These are phyloP conservation scores for Marasmius tenuissimus DNA, from an alignment of 1,284 basidiomycete species.

Conservation along the genomic window DNA sequence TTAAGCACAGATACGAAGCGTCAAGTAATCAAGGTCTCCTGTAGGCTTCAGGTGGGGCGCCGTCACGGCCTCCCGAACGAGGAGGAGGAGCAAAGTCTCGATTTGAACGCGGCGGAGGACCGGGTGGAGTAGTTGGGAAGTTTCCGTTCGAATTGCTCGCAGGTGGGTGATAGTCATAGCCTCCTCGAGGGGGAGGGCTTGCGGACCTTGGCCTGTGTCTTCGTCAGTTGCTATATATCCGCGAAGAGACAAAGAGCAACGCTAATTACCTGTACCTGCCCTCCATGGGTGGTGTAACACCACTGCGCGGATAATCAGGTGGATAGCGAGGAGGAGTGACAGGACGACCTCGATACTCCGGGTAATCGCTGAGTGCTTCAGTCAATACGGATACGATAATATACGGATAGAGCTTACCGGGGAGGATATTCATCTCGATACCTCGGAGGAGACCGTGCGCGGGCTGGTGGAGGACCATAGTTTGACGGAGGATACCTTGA, in stretches of 20 bases:
- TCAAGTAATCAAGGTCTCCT: background rate
- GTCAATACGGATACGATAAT: constrained; percentile 1
- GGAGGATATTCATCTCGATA: constrained; percentile 57
- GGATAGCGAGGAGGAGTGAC: constrained; percentile 53
- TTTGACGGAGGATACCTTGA: constrained; percentile 35
- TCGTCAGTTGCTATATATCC: background rate
- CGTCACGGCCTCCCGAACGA: background rate
- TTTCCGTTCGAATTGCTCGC: constrained; percentile 22
- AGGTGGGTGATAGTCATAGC: constrained; percentile 20
- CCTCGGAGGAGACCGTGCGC: constrained; percentile 54
- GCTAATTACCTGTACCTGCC: constrained; percentile 54
- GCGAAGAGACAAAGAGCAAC: no score
- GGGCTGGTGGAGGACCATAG: constrained; percentile 41
- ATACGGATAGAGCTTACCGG: constrained; percentile 39
- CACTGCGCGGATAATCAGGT: constrained; percentile 53
- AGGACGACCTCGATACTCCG: constrained; percentile 56
- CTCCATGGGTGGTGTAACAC: constrained; percentile 33
- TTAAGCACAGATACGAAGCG: background rate
- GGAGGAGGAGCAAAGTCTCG: constrained; percentile 8
- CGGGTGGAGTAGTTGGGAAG: constrained; percentile 28
- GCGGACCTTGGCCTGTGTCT: background rate
- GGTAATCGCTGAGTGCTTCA: constrained; percentile 40
- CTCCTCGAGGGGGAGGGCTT: constrained; percentile 29
- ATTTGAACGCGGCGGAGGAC: constrained; percentile 6
- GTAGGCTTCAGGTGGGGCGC: background rate